Percentiles rank a stretch among this genome's conserved stretches.
phyloP scores from a whole-genome alignment of 2,329 filamentous ascomycete genomes.

The Penicillium capsulatum region DNA sequence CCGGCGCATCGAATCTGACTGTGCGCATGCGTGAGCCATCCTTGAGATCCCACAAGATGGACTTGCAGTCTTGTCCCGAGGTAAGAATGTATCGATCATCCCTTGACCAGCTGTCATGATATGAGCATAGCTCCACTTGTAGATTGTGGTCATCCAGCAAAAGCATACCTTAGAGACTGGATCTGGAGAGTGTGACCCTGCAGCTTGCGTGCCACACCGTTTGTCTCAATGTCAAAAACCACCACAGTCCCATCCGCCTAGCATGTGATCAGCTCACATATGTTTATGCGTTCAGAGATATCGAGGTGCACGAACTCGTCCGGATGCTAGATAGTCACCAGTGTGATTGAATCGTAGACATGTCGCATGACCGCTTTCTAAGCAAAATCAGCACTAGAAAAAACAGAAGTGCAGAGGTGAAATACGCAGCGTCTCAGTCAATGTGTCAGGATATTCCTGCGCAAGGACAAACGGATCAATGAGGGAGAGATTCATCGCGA shows the following conservation, averaged over 20 bases:
- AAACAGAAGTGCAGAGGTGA: too few species aligned
- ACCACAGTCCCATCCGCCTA: constrained; percentile 83
- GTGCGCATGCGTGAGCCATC: constrained; percentile 69
- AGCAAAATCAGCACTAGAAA: constrained; percentile 13
- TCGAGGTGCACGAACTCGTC: constrained; percentile 56
- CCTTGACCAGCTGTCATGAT: constrained; percentile 68
- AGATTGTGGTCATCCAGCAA: not conserved
- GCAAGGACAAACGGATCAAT: constrained; percentile 68
- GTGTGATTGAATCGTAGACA: constrained; percentile 84
- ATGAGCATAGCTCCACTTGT: constrained; percentile 2
- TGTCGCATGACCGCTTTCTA: constrained; percentile 60
- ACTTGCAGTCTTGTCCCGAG: constrained; percentile 93
- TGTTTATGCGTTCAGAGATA: not conserved
- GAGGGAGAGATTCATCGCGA: constrained; percentile 64
- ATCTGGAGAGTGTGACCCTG: constrained; percentile 91
- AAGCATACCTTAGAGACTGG: constrained; percentile 66
- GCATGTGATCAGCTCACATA: constrained; percentile 10
- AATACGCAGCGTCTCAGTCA: constrained; percentile 78
- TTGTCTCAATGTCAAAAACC: constrained; percentile 96
- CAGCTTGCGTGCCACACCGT: constrained; percentile 90
- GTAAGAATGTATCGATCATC: constrained; percentile 88
- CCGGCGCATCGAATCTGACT: constrained; percentile 84
- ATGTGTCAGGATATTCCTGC: constrained; percentile 83
- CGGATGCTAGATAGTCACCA: constrained; percentile 91
- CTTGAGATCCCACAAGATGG: constrained; percentile 88